Base-by-base conservation (phyloP, 257 asterid species). In the Rauvolfia tetraphylla region DNA sequence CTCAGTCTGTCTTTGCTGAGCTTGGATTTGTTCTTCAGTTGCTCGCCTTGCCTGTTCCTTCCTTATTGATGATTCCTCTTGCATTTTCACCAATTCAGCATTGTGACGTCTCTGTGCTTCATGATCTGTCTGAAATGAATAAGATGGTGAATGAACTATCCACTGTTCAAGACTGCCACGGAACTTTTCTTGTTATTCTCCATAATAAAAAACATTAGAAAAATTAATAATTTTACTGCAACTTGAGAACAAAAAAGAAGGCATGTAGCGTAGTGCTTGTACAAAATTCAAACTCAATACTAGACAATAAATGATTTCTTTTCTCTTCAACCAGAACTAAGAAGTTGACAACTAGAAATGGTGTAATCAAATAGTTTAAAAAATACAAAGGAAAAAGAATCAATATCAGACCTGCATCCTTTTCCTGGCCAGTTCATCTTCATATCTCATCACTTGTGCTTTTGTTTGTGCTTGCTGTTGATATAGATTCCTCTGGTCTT, bases 11-110 rank as follows among this genome's bases (percentile, higher is more conserved):
- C 97, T 80, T 76, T 89, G 92, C 85, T 90, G 98, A 77, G 96
- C 98, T 88, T 92, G 97, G 81, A 95, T 95, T 86, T 95, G 95
- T 76, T 93, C 96, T 88, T 93, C 98, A 33, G 96, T 95, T n/a
- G 93, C 94, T 80, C 92, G 88, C 82, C 90, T 91, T 61, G 97
- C 96, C 84, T 90, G 94, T 80, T 95, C 99, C 88, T 86, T 90
- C 86, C 96, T 86, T 73, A 87, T 59, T 51, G 96, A 91, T 67
- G 97, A 91, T 87, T 91, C 86, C 90, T 93, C 99, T 91, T 95
- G 99, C 97, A 95, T 86, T 83, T 86, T 88, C 76, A 88, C 99
- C 81, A 95, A 78, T 79, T 95, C 98, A 38, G 76, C 88, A 82
- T 93, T 93, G 83, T 93, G 96, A 42, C 80, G 90, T 83, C 93